phyloP scores from a whole-genome alignment of 2,329 filamentous ascomycete genomes.

The Sclerotinia subarctica region DNA sequence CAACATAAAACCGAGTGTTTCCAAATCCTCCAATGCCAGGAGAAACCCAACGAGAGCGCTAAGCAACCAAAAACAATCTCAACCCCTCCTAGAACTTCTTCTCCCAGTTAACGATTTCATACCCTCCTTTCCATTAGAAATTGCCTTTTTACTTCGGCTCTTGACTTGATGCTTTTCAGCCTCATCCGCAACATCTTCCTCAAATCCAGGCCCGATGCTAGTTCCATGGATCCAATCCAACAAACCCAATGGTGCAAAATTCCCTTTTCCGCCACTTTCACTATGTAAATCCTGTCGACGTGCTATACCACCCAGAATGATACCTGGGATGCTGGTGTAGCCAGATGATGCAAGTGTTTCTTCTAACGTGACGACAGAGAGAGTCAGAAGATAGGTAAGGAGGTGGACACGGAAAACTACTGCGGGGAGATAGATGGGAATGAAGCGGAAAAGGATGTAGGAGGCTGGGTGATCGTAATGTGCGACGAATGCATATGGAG shows the following conservation, averaged over 20 bases:
- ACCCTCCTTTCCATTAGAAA: constrained; percentile 37
- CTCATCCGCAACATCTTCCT: constrained; percentile 53
- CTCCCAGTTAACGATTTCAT: constrained; percentile 33
- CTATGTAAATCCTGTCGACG: constrained; percentile 55
- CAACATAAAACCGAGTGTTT: not conserved
- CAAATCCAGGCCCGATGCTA: constrained; percentile 50
- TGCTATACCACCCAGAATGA: constrained; percentile 52
- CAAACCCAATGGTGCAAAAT: constrained; percentile 60
- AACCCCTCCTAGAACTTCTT: constrained; percentile 29
- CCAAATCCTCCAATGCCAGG: not conserved
- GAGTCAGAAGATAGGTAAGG: constrained; percentile 66
- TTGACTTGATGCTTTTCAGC: constrained; percentile 53
- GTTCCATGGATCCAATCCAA: constrained; percentile 61
- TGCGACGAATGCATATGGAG: constrained; percentile 60
- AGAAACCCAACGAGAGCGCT: not conserved
- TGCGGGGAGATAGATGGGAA: constrained; percentile 65
- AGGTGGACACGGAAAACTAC: constrained; percentile 65
- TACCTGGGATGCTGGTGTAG: constrained; percentile 57
- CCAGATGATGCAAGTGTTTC: constrained; percentile 66
- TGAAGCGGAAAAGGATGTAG: constrained; percentile 59
- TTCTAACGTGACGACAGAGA: constrained; percentile 60
- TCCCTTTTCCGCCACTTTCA: constrained; percentile 52
- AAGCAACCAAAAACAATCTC: not conserved
- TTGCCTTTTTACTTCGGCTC: constrained; percentile 41
- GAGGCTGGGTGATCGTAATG: constrained; percentile 67